Conservation (phyloP, 768 basidiomycete genomes). For the Favolaschia claudopus region DNA sequence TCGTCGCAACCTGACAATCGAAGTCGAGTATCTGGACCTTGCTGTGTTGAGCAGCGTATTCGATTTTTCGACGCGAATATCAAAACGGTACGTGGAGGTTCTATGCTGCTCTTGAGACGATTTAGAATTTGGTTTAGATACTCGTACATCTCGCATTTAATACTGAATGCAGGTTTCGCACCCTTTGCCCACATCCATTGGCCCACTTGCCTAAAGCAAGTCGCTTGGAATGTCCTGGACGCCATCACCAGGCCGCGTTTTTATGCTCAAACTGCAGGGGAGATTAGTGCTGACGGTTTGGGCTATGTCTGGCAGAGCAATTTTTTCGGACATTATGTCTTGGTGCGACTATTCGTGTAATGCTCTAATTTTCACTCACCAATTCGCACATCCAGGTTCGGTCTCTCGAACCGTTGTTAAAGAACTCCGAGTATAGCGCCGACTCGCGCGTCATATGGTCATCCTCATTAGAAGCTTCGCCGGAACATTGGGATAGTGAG, state of each 20-base stretch:
- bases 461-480: constrained; percentile 72
- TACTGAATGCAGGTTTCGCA: constrained; percentile 81
- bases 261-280: constrained; percentile 65
- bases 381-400: constrained; percentile 61
- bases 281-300: constrained; percentile 69
- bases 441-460: constrained; percentile 79
- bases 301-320: constrained; percentile 90
- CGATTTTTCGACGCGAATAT: constrained; percentile 63
- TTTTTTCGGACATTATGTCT: constrained; percentile 79
- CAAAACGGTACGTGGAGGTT: constrained; percentile 54
- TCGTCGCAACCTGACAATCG: constrained; percentile 63
- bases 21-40: constrained; percentile 72
- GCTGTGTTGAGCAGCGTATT: constrained; percentile 66
- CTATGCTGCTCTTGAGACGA: constrained; percentile 1
- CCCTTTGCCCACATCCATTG: constrained; percentile 65
- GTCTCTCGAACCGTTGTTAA: constrained; percentile 60
- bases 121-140: constrained; percentile 54
- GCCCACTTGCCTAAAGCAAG: constrained; percentile 51
- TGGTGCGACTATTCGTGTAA: constrained; percentile 56
- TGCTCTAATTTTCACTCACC: neutral
- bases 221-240: constrained; percentile 51
- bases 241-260: constrained; percentile 63
- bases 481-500: constrained; percentile 59
- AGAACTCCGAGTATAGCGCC: constrained; percentile 47
- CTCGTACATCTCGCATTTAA: constrained; percentile 80